Percentiles rank a stretch among this genome's conserved stretches.
phyloP scores from a whole-genome alignment of 2,329 filamentous ascomycete species.

The Xylariaceae sp. region DNA sequence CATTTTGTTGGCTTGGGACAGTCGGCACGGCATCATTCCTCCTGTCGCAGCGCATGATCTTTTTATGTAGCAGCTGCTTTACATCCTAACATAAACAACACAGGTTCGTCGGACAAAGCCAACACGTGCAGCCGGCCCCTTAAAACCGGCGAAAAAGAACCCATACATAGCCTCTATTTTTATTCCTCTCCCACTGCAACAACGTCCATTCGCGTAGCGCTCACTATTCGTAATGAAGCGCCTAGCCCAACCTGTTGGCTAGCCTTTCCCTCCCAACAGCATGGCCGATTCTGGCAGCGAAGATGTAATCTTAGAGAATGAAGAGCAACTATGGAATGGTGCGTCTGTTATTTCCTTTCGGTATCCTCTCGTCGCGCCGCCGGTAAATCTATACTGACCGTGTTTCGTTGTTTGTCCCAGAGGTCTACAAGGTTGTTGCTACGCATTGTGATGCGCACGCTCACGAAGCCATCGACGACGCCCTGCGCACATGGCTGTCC shows the following conservation, averaged over 20 bases:
- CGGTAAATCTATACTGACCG: neutral
- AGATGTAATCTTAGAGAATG: conserved; percentile 70
- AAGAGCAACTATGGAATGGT: conserved; percentile 92
- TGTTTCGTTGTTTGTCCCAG: conserved; percentile 42
- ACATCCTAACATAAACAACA: too few species aligned
- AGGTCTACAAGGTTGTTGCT: conserved; percentile 55
- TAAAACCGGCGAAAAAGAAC: neutral
- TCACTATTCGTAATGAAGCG: conserved; percentile 36
- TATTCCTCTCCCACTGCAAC: neutral
- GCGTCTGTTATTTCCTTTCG: conserved; percentile 42
- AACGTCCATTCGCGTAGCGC: conserved; percentile 15
- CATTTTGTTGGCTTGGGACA: too few species aligned
- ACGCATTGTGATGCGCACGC: conserved; percentile 52
- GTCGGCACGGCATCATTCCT: too few species aligned
- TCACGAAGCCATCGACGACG: conserved; percentile 76
- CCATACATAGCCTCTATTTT: neutral
- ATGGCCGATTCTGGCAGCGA: conserved; percentile 72
- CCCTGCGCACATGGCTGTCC: conserved; percentile 81
- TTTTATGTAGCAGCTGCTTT: too few species aligned
- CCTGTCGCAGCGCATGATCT: too few species aligned
- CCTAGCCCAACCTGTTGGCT: conserved; percentile 30
- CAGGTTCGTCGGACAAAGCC: too few species aligned
- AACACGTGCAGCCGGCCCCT: neutral
- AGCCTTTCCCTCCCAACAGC: conserved; percentile 37
- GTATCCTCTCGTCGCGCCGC: neutral